Percentiles rank a stretch among this genome's conserved stretches.
Conservation (phyloP, 495 filamentous ascomycete species). For the Penicillium malachiteum region DNA sequence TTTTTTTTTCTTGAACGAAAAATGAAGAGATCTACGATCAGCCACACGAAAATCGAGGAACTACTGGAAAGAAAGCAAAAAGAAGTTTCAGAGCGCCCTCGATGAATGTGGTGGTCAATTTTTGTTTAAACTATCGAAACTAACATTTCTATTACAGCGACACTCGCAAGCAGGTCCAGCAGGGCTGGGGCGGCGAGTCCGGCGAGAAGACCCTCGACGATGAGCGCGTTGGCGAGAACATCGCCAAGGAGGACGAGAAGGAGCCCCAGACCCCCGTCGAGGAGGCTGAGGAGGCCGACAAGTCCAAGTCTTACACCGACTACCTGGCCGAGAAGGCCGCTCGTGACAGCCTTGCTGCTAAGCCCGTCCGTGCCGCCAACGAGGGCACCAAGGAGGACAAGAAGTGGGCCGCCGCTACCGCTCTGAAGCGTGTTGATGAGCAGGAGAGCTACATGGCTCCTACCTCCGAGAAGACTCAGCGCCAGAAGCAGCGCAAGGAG, state of each 20-base stretch:
- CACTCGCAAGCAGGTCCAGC: slow-evolving; percentile 87
- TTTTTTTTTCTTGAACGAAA: background rate
- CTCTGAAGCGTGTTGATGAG: slow-evolving; percentile 63
- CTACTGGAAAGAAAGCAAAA: background rate
- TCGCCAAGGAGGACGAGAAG: slow-evolving; percentile 78
- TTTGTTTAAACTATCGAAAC: background rate
- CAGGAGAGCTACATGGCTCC: slow-evolving; percentile 76
- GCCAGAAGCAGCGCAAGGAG: slow-evolving; percentile 86
- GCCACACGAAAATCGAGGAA: background rate
- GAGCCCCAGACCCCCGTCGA: slow-evolving; percentile 51
- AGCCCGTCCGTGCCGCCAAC: slow-evolving; percentile 81
- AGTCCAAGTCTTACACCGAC: slow-evolving; percentile 80
- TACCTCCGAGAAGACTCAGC: slow-evolving; percentile 75
- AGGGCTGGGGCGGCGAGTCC: slow-evolving; percentile 82
- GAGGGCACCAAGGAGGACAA: slow-evolving; percentile 81
- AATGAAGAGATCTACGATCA: too few species aligned
- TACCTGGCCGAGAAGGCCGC: slow-evolving; percentile 86
- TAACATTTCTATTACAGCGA: slow-evolving; percentile 53
- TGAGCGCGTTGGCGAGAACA: slow-evolving; percentile 81
- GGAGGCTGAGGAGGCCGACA: slow-evolving; percentile 72
- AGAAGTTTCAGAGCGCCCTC: background rate
- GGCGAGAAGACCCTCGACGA: slow-evolving; percentile 81
- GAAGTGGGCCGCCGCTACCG: slow-evolving; percentile 88
- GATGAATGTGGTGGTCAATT: background rate
- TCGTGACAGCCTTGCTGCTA: slow-evolving; percentile 70